phyloP scores from a whole-genome alignment of 495 filamentous ascomycete genomes.

The Podospora sp. region DNA sequence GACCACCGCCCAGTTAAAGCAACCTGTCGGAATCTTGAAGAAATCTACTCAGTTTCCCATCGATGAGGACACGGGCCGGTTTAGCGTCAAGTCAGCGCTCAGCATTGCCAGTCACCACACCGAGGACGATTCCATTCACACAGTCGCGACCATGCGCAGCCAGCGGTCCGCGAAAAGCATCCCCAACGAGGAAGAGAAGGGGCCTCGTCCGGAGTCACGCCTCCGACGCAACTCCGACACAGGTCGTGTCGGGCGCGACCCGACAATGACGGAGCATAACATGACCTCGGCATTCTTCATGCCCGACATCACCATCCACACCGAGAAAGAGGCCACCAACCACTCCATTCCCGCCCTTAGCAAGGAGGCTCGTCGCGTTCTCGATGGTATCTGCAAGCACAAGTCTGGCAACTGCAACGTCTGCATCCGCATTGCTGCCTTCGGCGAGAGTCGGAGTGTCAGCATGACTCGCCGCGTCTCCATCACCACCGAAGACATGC shows the following conservation, averaged over 20 bases:
- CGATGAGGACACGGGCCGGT: conserved; percentile 44
- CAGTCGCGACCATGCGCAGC: conserved; percentile 23
- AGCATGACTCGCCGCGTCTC: conserved; percentile 17
- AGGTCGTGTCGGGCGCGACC: conserved; percentile 28
- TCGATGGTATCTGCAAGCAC: conserved; percentile 63
- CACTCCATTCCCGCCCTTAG: conserved; percentile 44
- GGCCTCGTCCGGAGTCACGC: conserved; percentile 29
- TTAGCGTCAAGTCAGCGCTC: conserved; percentile 46
- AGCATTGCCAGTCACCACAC: conserved; percentile 39
- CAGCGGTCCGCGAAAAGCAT: conserved; percentile 22
- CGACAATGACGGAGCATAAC: conserved; percentile 49
- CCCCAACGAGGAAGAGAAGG: conserved; percentile 23
- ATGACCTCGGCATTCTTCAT: conserved; percentile 80
- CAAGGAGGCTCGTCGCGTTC: conserved; percentile 57
- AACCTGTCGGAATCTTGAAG: conserved; percentile 46
- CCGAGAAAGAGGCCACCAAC: conserved; percentile 29
- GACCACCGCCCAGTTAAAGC: conserved; percentile 27
- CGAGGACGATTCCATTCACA: conserved; percentile 26
- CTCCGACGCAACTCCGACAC: conserved; percentile 39
- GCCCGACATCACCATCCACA: conserved; percentile 50
- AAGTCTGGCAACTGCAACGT: conserved; percentile 72
- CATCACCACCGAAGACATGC: conserved; percentile 35
- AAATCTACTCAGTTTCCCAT: conserved; percentile 45
- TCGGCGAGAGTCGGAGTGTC: conserved; percentile 34
- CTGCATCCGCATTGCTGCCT: conserved; percentile 62